Conservation (phyloP, 1,284 basidiomycete species). For the Mycosarcoma mackinlayi region DNA sequence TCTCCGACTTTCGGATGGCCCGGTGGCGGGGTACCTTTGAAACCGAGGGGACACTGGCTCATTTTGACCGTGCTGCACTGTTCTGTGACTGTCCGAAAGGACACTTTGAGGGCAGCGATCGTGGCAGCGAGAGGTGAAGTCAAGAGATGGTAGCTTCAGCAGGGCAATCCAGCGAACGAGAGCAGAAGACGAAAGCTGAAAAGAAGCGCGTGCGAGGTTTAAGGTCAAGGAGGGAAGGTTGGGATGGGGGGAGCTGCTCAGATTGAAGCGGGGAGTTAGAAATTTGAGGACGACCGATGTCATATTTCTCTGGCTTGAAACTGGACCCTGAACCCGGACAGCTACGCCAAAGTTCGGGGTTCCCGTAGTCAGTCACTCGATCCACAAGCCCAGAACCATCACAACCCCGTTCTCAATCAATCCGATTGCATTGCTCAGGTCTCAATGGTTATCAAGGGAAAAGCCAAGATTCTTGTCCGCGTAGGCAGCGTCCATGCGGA, state of each 20-base stretch:
- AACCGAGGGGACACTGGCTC: constrained; percentile 47
- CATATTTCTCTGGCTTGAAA: constrained; percentile 1
- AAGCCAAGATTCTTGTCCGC: constrained; percentile 67
- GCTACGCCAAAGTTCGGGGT: too few species aligned
- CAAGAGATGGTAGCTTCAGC: too few species aligned
- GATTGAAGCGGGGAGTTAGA: too few species aligned
- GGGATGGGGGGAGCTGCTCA: too few species aligned
- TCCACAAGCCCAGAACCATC: neutral
- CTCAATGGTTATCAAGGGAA: constrained; percentile 44
- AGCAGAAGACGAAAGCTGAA: too few species aligned
- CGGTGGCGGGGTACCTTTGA: constrained; percentile 51
- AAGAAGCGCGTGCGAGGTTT: too few species aligned
- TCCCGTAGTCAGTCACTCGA: too few species aligned
- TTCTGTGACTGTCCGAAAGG: neutral
- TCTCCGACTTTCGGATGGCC: constrained; percentile 47
- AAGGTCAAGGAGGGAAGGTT: too few species aligned
- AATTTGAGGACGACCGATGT: too few species aligned
- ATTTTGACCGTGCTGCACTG: constrained; percentile 8
- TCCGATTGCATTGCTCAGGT: neutral
- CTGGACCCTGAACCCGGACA: constrained; percentile 16
- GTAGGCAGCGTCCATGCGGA: constrained; percentile 73
- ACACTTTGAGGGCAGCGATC: neutral
- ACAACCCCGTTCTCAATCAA: neutral
- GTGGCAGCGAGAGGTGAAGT: neutral
- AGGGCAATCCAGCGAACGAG: too few species aligned